Evolutionary conservation across 2,329 filamentous ascomycete species (phyloP), one percentile per base, ranked within the genome.

Genomic region (Pseudopyrenochaeta lycopersici): DNA sequence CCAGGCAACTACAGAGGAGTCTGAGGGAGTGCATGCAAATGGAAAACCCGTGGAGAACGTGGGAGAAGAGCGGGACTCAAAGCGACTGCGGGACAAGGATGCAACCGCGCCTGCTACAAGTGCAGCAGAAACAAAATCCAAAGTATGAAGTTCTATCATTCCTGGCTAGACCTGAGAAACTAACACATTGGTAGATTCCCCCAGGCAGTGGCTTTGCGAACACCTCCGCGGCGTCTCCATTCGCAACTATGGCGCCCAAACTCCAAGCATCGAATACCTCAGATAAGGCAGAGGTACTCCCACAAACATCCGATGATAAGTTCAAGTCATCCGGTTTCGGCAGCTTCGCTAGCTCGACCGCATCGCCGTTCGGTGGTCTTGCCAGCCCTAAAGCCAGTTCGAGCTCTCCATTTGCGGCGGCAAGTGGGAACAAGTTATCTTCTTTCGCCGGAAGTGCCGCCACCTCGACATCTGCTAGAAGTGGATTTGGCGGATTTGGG

Each of bases 321-420:
- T 90, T 90, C 68, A 79, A 79, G 38, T 67, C 76, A 2, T 82
- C 80, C 32, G 78, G 73, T 15, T 82, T 82, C 49, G 72, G 78
- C 44, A 73, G 75, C 4, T 74, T 82, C 33, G 70, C 79, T 15
- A 68, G 56, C 17, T 75, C 78, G 7, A 60, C 27, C 17, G 49
- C 69, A 9, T 79, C 76, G 39, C 73, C 76, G 4, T 75, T 77
- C 50, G 71, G 70, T 45, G 66, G 64, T 7, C 47, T 68, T 15
- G 60, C 56, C 35, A 46, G 41, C 15, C 45, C 61, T 15, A 58
- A 56, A 23, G 38, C 64, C 10, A 55, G 39, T n/a, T 46, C 66
- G n/a, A 58, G 32, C 18, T 74, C 73, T 33, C 66, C 75, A 11
- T 81, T 81, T 52, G 77, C 72, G 18, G 60, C 67, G 36, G 62